These are phyloP conservation scores for Neonectria ditissima DNA, from an alignment of 2,329 filamentous ascomycete species.

Conservation along the genomic window DNA sequence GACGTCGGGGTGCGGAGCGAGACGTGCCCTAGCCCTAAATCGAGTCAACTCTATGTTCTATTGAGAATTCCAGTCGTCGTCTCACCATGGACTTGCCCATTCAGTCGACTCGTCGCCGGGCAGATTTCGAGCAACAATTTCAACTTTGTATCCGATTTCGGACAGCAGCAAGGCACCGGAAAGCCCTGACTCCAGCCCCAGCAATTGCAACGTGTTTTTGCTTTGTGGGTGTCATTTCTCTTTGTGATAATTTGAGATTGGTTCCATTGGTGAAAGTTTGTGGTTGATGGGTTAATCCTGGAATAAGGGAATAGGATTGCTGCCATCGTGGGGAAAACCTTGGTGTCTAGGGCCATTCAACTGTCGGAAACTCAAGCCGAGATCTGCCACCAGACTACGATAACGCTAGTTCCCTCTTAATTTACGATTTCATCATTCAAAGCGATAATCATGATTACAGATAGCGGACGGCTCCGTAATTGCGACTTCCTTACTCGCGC, in stretches of 20 bases:
- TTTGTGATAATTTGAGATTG: background rate
- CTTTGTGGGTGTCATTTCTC: background rate
- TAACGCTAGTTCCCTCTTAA: background rate
- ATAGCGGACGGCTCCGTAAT: too few species aligned
- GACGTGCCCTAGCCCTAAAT: background rate
- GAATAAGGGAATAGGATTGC: background rate
- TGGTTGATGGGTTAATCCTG: background rate
- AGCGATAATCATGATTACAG: too few species aligned
- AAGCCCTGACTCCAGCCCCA: conserved; percentile 5
- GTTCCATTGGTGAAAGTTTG: background rate
- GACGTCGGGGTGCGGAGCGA: background rate
- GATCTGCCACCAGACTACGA: background rate
- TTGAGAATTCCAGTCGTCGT: background rate
- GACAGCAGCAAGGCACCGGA: conserved; percentile 2
- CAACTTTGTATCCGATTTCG: conserved; percentile 6
- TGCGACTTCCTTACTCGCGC: too few species aligned
- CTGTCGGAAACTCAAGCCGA: background rate
- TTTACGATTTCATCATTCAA: too few species aligned
- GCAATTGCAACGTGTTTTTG: conserved; percentile 1
- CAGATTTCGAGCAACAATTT: conserved; percentile 8
- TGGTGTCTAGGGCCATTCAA: background rate
- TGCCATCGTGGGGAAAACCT: background rate
- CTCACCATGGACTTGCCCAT: conserved; percentile 11
- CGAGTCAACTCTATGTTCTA: background rate
- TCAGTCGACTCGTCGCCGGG: conserved; percentile 5